These are phyloP conservation scores for Linanthus parryae DNA, from an alignment of 148 eudicot genomes.

Conservation along the genomic window DNA sequence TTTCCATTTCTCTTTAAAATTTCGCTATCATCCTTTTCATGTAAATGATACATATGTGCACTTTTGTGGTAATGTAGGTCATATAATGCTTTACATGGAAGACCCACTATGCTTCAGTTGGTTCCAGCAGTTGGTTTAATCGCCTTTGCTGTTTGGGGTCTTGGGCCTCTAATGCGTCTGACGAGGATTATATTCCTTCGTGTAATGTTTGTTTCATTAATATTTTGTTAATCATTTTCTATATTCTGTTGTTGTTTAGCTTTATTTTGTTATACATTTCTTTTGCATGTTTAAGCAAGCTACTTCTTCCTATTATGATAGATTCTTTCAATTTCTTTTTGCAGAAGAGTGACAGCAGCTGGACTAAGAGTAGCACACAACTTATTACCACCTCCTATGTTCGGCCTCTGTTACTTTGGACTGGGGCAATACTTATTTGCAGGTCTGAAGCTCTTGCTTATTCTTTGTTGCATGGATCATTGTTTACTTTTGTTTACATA, in stretches of 20 bases:
- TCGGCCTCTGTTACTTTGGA: slow-evolving; percentile 78
- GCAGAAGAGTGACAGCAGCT: slow-evolving; percentile 68
- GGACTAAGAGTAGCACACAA: slow-evolving; percentile 54
- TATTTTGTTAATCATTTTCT: background rate
- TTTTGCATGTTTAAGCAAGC: background rate
- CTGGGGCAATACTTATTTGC: slow-evolving; percentile 60
- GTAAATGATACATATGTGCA: background rate
- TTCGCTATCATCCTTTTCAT: background rate
- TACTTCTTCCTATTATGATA: too few species aligned
- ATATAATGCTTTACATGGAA: slow-evolving; percentile 37
- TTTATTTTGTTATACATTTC: background rate
- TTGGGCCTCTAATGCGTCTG: slow-evolving; percentile 37
- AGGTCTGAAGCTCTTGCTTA: slow-evolving; percentile 32
- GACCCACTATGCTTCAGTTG: slow-evolving; percentile 40
- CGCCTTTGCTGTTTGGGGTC: slow-evolving; percentile 54
- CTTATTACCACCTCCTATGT: slow-evolving; percentile 51
- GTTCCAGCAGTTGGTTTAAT: slow-evolving; percentile 40
- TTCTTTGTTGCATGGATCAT: background rate
- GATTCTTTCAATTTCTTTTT: slow-evolving; percentile 11
- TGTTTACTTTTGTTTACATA: too few species aligned
- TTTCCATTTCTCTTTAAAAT: background rate
- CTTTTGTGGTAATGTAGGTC: slow-evolving; percentile 35
- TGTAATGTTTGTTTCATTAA: slow-evolving; percentile 34
- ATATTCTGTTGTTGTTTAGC: background rate
- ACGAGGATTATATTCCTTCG: slow-evolving; percentile 30